Percentiles rank a stretch among this genome's conserved stretches.
Evolutionary conservation across 192 early-diverging fungal genomes (phyloP).

Genomic region (Chytriomyces hyalinus): DNA sequence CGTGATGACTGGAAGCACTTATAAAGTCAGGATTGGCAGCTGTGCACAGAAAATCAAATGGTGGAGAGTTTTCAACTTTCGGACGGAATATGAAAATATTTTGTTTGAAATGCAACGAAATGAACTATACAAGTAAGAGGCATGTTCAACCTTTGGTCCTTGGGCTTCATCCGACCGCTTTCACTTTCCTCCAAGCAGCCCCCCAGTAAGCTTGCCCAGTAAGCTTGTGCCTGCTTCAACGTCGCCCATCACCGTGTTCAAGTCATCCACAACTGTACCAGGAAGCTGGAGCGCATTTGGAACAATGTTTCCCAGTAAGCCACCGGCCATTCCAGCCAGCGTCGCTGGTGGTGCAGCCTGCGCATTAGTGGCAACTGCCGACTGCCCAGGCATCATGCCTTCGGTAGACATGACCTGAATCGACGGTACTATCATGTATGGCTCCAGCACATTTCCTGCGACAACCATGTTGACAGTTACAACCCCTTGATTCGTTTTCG

Average conservation of each 20-base stretch:
- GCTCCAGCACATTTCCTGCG: constrained; percentile 1
- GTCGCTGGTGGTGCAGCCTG: not conserved
- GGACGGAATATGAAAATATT: too few species aligned
- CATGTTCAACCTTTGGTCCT: not conserved
- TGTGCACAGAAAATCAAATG: too few species aligned
- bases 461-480: constrained; percentile 37
- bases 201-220: not conserved
- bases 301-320: not conserved
- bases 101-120: too few species aligned
- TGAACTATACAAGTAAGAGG: too few species aligned
- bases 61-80: too few species aligned
- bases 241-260: not conserved
- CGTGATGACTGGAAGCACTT: too few species aligned
- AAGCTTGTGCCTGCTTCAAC: not conserved
- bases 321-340: not conserved
- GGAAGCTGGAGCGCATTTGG: not conserved
- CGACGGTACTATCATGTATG: constrained; percentile 5
- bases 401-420: constrained; percentile 10
- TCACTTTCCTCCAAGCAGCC: not conserved
- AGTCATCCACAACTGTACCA: not conserved
- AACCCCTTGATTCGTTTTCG: constrained; percentile 5
- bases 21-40: too few species aligned
- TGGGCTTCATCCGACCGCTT: not conserved
- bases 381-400: not conserved
- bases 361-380: not conserved